Conservation (phyloP, 345 rosid genomes). For the Aegle marmelos region DNA sequence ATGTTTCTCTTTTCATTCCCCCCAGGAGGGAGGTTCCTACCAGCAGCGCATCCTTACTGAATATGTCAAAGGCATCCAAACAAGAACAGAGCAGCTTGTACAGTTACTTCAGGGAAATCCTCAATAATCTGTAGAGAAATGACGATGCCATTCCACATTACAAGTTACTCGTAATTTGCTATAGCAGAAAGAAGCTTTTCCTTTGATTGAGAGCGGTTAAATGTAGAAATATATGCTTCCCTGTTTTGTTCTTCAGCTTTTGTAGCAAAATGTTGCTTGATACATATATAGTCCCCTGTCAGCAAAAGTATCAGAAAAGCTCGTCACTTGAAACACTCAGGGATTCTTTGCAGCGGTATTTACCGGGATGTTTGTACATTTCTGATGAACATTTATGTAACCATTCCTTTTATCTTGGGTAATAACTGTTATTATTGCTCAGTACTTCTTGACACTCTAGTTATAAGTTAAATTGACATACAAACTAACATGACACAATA, state of each 20-base stretch:
- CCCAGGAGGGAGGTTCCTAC: constrained; percentile 94
- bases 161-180: constrained; percentile 4
- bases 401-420: not conserved
- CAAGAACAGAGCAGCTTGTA: constrained; percentile 59
- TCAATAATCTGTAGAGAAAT: not conserved
- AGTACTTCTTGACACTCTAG: no score
- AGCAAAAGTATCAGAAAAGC: not conserved
- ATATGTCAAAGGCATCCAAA: constrained; percentile 77
- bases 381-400: not conserved
- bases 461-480: no score
- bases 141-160: not conserved
- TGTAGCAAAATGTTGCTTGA: not conserved
- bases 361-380: not conserved
- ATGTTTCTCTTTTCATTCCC: not conserved
- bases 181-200: not conserved
- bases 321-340: not conserved
- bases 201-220: not conserved
- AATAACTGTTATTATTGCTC: no score
- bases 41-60: constrained; percentile 73
- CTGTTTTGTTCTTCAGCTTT: not conserved
- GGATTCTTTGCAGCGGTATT: not conserved
- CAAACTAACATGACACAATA: no score
- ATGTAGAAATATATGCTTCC: not conserved
- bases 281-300: not conserved
- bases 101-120: constrained; percentile 44